Percentiles rank a stretch among this genome's conserved stretches.
Conservation (phyloP, 2,329 filamentous ascomycete genomes). For the Thielaviopsis populi region DNA sequence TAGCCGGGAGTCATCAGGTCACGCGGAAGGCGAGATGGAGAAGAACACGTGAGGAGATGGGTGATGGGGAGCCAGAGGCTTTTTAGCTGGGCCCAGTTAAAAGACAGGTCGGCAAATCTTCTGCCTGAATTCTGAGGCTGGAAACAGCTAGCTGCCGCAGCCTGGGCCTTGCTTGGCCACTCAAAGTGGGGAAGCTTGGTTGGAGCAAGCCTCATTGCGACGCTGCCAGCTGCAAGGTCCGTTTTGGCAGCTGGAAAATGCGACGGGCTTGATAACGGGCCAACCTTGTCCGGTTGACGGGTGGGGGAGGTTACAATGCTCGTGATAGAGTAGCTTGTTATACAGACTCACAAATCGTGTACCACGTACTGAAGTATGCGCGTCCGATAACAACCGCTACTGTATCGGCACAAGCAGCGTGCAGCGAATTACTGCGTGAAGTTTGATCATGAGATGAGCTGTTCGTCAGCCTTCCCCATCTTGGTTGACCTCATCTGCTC, state of each 20-base stretch:
- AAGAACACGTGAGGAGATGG: constrained; percentile 29
- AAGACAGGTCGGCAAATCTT: background rate
- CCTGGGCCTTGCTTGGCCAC: background rate
- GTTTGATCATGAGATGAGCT: background rate
- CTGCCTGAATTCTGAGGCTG: constrained; percentile 1
- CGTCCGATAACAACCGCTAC: too few species aligned
- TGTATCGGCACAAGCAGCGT: too few species aligned
- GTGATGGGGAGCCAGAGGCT: constrained; percentile 18
- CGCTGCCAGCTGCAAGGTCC: background rate
- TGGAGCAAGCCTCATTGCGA: background rate
- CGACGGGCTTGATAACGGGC: background rate
- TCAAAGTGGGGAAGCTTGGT: background rate
- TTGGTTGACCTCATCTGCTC: background rate
- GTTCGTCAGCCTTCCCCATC: background rate
- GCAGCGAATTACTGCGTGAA: too few species aligned
- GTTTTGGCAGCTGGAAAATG: too few species aligned
- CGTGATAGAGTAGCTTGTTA: too few species aligned
- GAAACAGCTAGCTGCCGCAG: background rate
- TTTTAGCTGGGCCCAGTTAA: constrained; percentile 9
- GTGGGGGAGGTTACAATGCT: too few species aligned
- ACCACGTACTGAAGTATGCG: too few species aligned
- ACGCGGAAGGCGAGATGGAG: constrained; percentile 26
- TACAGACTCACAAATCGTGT: too few species aligned
- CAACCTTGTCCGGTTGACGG: background rate
- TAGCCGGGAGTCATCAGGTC: constrained; percentile 21